Base-by-base conservation (phyloP, 2,329 filamentous ascomycete genomes). In the Diaporthe citri region DNA sequence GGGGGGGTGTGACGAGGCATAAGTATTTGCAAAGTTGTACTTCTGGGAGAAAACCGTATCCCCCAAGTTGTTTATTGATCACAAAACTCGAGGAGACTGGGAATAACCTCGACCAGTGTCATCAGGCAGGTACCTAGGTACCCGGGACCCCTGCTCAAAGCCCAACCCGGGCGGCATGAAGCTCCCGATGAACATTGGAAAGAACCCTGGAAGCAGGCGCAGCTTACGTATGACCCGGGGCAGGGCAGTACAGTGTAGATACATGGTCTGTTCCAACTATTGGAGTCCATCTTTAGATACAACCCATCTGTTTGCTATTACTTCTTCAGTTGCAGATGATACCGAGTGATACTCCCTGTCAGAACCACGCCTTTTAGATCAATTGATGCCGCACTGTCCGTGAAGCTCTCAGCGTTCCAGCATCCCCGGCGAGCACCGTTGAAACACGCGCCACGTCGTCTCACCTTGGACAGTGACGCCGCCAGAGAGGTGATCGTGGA, bases 161-260 rank as follows among this genome's bases (percentile, higher is more conserved):
- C 62, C 60, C 62, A 51, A 51, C 62, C 22, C 17, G 62, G 31
- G 22, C 31, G 46, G 43, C 62, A 34, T 51, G 31, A 7, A 67
- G 43, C 64, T 52, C 64, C 59, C n/a, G 22, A 52, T 46, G 31
- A 12, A 25, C 31, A 17, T 22, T 67, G 46, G 46, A 52, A 28
- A 39, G 36, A 64, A 67, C 64, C 64, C 64, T 55, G 64, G 64
- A 52, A 55, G 25, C 31, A 6, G 34, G 46, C 41, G 41, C 25
- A 67, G 64, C 64, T 67, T 67, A 67, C 64, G 64, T 39, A 51
- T 25, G 7, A 15, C 64, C 46, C 8, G n/a, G 46, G 64, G 22
- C 59, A 64, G 59, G 28, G 43, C 59, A 17, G 62, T 51, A 51
- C 8, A 36, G 43, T 13, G 12, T 66, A 51, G 28, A 15, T 66